Evolutionary conservation across 768 basidiomycete genomes (phyloP), one percentile per base, ranked within the genome.

Genomic region (Tylopilus intermedius): DNA sequence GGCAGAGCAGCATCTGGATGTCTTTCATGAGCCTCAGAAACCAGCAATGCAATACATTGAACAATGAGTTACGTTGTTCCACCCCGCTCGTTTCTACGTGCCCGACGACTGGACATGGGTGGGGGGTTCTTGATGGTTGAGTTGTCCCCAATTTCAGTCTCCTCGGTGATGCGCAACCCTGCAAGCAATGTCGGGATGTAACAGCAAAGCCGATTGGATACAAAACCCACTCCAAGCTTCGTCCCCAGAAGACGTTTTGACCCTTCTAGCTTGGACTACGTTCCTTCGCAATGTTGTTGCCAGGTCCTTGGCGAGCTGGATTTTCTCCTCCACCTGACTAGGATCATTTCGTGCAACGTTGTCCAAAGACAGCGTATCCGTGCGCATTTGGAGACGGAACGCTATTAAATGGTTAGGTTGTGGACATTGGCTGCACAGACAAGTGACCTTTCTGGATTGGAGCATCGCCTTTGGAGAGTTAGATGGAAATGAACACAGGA

Each of bases 81-180:
- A 50, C 33, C 67, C 63, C 73, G 76, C 62, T 77, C 74, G 58
- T 66, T 67, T 58, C 68, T 76, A n/a, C 76, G 73, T 41, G 72
- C 69, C 45, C 76, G 76, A 49, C 79, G 78, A 59, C 66, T 75
- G 24, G 79, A 76, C 45, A 71, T 51, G 11, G 72, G 58, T 1
- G 71, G 72, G 9, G 84, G 79, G 44, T 70, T 76, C 69, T 87
- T 92, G 60, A 95, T 81, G 2, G 83, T 76, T 1, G 85, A 80
- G 61, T 97, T 96, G 50, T 85, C 82, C 5, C 93, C 94, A 8
- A 95, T 73, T 62, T 96, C 94, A 0, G 91, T 94, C 49, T 94
- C 78, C 40, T 82, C 71, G 3, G 85, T 92, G 42, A 95, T 74
- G 38, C 80, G 79, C 29, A 96, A 66, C 53, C 77, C 91, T 92